Evolutionary conservation across 495 filamentous ascomycete genomes (phyloP).

Genomic region (Apiosordaria backusii): DNA sequence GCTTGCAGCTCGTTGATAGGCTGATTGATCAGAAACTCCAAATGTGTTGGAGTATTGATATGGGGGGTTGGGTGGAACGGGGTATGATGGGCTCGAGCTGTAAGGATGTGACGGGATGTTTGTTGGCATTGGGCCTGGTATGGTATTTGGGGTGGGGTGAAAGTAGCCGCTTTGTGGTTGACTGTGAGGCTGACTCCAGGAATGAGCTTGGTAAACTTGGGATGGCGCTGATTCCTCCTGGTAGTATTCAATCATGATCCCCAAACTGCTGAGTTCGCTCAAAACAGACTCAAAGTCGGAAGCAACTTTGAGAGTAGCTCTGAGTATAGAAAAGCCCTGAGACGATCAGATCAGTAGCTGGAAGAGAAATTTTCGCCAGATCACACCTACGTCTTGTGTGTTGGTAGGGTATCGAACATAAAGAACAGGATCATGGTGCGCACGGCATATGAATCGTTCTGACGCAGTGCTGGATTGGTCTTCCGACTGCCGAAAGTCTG

Average conservation of each 20-base stretch:
- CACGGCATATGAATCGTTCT: constrained; percentile 1
- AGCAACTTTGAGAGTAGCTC: constrained; percentile 15
- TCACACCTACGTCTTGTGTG: not conserved
- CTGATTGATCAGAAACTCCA: not conserved
- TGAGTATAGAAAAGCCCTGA: constrained; percentile 14
- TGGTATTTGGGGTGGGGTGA: not conserved
- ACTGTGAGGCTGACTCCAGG: not conserved
- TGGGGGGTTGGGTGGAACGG: constrained; percentile 1
- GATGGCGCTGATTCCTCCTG: not conserved
- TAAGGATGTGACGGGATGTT: not conserved
- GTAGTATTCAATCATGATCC: constrained; percentile 11
- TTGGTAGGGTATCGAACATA: not conserved
- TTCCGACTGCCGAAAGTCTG: not conserved
- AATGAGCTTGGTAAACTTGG: not conserved
- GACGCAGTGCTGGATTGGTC: not conserved
- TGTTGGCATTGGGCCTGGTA: not conserved
- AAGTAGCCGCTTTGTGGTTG: not conserved
- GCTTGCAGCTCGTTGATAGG: constrained; percentile 15
- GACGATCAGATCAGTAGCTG: not conserved
- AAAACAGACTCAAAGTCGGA: constrained; percentile 20
- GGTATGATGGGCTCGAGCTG: constrained; percentile 1
- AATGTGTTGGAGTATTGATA: not conserved
- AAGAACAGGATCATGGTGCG: not conserved
- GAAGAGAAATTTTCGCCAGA: not conserved
- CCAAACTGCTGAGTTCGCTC: constrained; percentile 14